A percentile compares a stretch with the other conserved stretches of the same genome.
These are phyloP conservation scores for Salix brachista DNA, from an alignment of 345 rosid genomes.

Conservation along the genomic window DNA sequence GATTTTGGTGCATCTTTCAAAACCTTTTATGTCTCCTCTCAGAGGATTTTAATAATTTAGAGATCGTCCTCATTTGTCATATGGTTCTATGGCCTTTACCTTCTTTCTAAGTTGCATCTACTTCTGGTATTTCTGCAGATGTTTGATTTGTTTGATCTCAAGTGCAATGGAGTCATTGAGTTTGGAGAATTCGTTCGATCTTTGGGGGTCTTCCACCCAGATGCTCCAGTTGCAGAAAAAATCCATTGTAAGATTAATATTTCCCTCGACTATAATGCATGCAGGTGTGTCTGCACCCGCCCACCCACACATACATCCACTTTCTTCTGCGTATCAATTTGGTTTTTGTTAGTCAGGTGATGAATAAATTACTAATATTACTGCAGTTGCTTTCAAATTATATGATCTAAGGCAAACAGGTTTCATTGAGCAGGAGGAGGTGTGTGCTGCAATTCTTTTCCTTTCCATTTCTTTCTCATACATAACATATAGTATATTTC, in stretches of 20 bases:
- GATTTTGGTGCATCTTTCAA: too few species aligned
- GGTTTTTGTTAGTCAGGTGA: neutral
- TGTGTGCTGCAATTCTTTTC: slow-evolving; percentile 18
- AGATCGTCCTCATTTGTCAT: too few species aligned
- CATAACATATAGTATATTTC: neutral
- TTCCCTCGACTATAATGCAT: too few species aligned
- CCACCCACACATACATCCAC: neutral
- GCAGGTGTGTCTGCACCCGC: too few species aligned
- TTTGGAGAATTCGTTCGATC: slow-evolving; percentile 91
- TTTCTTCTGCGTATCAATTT: too few species aligned
- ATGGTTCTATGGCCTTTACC: neutral
- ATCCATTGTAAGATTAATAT: neutral
- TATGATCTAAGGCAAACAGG: slow-evolving; percentile 87
- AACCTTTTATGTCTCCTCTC: too few species aligned
- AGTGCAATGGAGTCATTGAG: slow-evolving; percentile 82
- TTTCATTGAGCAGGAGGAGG: slow-evolving; percentile 83
- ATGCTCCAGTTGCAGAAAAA: slow-evolving; percentile 60
- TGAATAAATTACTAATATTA: slow-evolving; percentile 10
- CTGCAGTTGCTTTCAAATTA: slow-evolving; percentile 78
- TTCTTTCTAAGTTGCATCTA: neutral
- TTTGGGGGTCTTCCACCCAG: slow-evolving; percentile 76
- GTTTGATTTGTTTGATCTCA: slow-evolving; percentile 80
- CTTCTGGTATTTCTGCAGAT: slow-evolving; percentile 36
- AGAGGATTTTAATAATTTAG: too few species aligned
- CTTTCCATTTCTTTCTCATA: neutral